phyloP scores from a whole-genome alignment of 75 land plant species.

The Cupressus sempervirens region DNA sequence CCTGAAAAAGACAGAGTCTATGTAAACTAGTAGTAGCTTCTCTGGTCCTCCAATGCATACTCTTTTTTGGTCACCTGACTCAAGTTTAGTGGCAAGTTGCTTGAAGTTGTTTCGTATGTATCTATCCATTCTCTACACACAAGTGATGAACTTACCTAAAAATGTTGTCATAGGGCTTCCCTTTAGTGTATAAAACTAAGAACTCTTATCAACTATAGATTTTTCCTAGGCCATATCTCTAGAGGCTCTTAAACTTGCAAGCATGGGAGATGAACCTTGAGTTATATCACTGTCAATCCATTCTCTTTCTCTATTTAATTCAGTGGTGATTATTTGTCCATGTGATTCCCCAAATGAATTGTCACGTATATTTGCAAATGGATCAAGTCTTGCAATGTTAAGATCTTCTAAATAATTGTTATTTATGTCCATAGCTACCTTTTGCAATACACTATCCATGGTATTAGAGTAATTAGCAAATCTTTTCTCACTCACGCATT shows the following conservation, averaged over 20 bases:
- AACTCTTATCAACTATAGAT: not conserved
- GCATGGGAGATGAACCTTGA: not conserved
- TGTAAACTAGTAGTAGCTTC: constrained; percentile 58
- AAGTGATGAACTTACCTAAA: constrained; percentile 11
- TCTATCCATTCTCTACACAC: constrained; percentile 28
- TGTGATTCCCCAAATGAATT: not conserved
- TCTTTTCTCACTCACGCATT: not conserved
- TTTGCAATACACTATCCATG: not conserved
- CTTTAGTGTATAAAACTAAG: constrained; percentile 4
- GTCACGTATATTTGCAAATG: not conserved
- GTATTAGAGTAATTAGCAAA: not conserved
- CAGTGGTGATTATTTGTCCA: not conserved
- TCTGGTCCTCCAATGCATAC: constrained; percentile 31
- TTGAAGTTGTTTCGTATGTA: constrained; percentile 20
- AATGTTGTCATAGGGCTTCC: constrained; percentile 10
- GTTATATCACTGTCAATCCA: not conserved
- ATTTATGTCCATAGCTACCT: not conserved
- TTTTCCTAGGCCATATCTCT: constrained; percentile 1
- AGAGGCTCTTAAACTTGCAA: constrained; percentile 5
- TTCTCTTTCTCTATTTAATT: not conserved
- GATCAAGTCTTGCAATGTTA: not conserved
- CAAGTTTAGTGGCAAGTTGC: constrained; percentile 30
- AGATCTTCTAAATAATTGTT: not conserved
- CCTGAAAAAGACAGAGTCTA: constrained; percentile 81
- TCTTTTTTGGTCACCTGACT: constrained; percentile 23